Evolutionary conservation across 331 rosid genomes (phyloP).

Genomic region (Quercus lobata): DNA sequence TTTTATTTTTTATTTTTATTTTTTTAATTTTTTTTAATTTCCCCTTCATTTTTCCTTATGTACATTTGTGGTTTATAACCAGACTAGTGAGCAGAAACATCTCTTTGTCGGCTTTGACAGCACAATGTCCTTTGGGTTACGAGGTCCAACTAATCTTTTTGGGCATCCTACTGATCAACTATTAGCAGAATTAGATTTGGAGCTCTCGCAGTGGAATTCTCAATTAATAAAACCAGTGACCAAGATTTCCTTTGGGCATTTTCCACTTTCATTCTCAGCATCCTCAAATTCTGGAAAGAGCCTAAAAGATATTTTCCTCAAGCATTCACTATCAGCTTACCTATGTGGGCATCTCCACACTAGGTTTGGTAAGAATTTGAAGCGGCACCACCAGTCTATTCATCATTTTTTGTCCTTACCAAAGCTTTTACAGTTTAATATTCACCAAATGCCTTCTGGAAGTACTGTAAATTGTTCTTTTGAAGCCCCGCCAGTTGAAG

Average conservation of each 20-base stretch:
- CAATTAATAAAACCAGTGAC: conserved; percentile 50
- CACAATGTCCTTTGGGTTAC: conserved; percentile 67
- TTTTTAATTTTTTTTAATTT: too few species aligned
- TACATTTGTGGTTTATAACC: conserved; percentile 25
- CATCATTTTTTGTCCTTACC: conserved; percentile 33
- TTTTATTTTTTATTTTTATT: too few species aligned
- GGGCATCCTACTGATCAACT: conserved; percentile 89
- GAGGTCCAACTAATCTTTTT: conserved; percentile 92
- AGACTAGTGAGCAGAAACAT: conserved; percentile 61
- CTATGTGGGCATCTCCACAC: conserved; percentile 93
- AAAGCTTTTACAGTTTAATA: conserved; percentile 58
- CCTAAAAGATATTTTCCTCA: conserved; percentile 68
- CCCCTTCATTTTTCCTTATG: conserved; percentile 6
- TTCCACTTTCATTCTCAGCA: conserved; percentile 41
- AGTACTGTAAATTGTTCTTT: conserved; percentile 52
- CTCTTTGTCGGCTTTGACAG: conserved; percentile 90
- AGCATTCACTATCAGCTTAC: conserved; percentile 83
- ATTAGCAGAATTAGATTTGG: conserved; percentile 60
- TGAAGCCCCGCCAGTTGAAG: conserved; percentile 40
- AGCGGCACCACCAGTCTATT: conserved; percentile 68
- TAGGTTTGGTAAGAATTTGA: conserved; percentile 77
- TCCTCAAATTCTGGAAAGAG: conserved; percentile 59
- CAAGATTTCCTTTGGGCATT: conserved; percentile 90
- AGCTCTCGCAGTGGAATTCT: conserved; percentile 85
- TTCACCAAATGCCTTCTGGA: conserved; percentile 43